phyloP scores from a whole-genome alignment of 306 rosid genomes.

The Prunus davidiana region DNA sequence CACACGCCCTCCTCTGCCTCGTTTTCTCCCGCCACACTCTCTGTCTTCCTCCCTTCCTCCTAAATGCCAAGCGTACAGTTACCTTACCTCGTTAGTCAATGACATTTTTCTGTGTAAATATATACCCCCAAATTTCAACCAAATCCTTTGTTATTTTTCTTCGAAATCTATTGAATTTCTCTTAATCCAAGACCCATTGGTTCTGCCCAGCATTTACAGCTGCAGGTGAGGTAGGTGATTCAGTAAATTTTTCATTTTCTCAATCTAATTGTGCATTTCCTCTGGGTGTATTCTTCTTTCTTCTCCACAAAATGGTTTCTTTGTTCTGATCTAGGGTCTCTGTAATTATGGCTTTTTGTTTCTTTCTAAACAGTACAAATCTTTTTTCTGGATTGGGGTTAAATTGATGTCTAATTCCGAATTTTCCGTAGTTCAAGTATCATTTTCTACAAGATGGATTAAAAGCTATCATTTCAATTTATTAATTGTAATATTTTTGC shows the following conservation, averaged over 20 bases:
- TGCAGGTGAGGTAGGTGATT: not conserved
- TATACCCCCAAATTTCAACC: conserved; percentile 7
- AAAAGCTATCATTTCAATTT: not conserved
- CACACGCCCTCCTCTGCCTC: conserved; percentile 47
- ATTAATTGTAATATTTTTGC: not conserved
- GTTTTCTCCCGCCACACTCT: conserved; percentile 48
- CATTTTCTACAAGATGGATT: not conserved
- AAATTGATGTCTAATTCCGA: conserved; percentile 8
- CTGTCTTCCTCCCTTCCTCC: conserved; percentile 5
- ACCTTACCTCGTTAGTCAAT: not conserved
- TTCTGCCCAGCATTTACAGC: conserved; percentile 7
- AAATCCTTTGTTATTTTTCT: conserved; percentile 16
- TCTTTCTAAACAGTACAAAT: not conserved
- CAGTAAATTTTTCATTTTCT: no score
- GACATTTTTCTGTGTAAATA: not conserved
- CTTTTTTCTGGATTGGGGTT: conserved; percentile 12
- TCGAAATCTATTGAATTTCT: conserved; percentile 1
- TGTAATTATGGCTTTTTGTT: not conserved
- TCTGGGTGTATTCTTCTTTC: not conserved
- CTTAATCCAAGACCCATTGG: not conserved
- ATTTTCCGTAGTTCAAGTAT: not conserved
- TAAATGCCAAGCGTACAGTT: not conserved
- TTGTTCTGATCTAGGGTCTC: conserved; percentile 5
- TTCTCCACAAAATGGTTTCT: not conserved
- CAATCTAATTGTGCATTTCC: not conserved